A percentile compares a stretch with the other conserved stretches of the same genome.
These are phyloP conservation scores for Tylopilus felleus DNA, from an alignment of 768 basidiomycete genomes.

Conservation along the genomic window DNA sequence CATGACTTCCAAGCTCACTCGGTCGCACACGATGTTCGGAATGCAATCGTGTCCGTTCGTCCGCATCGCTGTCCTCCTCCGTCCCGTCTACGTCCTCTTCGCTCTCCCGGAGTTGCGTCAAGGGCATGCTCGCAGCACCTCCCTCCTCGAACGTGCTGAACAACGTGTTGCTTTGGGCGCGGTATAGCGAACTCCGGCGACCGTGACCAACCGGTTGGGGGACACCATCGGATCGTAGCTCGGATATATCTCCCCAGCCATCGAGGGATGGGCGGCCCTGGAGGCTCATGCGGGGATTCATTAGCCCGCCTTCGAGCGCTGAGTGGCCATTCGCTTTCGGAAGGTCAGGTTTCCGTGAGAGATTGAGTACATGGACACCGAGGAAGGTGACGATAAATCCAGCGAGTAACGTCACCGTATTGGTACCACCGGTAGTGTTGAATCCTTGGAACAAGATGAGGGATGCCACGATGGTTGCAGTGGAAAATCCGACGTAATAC, in stretches of 20 bases:
- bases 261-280: constrained; percentile 81
- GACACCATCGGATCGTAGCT: constrained; percentile 27
- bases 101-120: constrained; percentile 64
- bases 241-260: constrained; percentile 52
- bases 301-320: constrained; percentile 60
- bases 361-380: constrained; percentile 91
- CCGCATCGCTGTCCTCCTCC: constrained; percentile 44
- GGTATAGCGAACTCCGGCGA: constrained; percentile 63
- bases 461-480: constrained; percentile 88
- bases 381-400: constrained; percentile 94
- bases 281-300: constrained; percentile 77
- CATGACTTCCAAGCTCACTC: constrained; percentile 50
- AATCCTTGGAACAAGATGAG: constrained; percentile 97
- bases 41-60: constrained; percentile 40
- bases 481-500: constrained; percentile 97
- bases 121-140: constrained; percentile 38
- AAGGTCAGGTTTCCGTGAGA: constrained; percentile 60
- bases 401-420: constrained; percentile 81
- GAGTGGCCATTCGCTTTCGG: constrained; percentile 45
- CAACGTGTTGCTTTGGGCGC: constrained; percentile 60
- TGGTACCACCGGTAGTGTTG: constrained; percentile 79
- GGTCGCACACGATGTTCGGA: constrained; percentile 26
- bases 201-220: constrained; percentile 46
- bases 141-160: constrained; percentile 73
- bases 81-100: constrained; percentile 51